These are phyloP conservation scores for Suillus lakei DNA, from an alignment of 768 basidiomycete genomes.

Conservation along the genomic window DNA sequence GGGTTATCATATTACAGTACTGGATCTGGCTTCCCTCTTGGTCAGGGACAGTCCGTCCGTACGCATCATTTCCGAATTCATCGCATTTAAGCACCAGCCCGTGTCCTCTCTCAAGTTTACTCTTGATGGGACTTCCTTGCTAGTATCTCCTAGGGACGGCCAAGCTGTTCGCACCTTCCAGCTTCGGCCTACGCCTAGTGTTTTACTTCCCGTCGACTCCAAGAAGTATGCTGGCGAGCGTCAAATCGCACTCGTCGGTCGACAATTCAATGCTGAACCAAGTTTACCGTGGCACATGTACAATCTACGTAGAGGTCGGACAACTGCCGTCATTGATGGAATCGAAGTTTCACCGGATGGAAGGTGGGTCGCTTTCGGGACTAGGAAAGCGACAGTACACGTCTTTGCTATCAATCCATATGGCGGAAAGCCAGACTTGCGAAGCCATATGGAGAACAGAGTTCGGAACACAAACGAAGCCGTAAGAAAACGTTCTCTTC, in stretches of 20 bases:
- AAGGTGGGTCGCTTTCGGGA: conserved; percentile 73
- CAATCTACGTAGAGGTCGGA: conserved; percentile 70
- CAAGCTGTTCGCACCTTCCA: conserved; percentile 56
- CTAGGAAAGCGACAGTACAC: conserved; percentile 66
- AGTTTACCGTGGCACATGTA: conserved; percentile 61
- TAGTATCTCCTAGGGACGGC: conserved; percentile 59
- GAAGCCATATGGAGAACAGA: conserved; percentile 61
- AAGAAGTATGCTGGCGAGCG: neutral
- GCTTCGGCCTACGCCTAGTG: conserved; percentile 33
- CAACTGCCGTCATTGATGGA: conserved; percentile 64
- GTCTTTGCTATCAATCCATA: conserved; percentile 79
- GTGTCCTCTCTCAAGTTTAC: conserved; percentile 56
- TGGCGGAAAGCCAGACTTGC: conserved; percentile 67
- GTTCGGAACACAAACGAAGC: conserved; percentile 58
- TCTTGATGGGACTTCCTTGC: conserved; percentile 54
- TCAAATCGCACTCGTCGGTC: neutral
- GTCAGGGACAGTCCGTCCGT: conserved; percentile 23
- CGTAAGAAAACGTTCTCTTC: conserved; percentile 35
- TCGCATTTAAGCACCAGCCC: conserved; percentile 50
- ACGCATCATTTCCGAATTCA: conserved; percentile 50
- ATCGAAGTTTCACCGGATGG: conserved; percentile 53
- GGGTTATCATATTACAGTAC: conserved; percentile 55
- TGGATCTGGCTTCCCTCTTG: conserved; percentile 54
- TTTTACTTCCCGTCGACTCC: conserved; percentile 17
- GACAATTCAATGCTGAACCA: conserved; percentile 13